Evolutionary conservation across 176 grass and related monocot species (phyloP).

Genomic region (Hsuehochloa calcarea): DNA sequence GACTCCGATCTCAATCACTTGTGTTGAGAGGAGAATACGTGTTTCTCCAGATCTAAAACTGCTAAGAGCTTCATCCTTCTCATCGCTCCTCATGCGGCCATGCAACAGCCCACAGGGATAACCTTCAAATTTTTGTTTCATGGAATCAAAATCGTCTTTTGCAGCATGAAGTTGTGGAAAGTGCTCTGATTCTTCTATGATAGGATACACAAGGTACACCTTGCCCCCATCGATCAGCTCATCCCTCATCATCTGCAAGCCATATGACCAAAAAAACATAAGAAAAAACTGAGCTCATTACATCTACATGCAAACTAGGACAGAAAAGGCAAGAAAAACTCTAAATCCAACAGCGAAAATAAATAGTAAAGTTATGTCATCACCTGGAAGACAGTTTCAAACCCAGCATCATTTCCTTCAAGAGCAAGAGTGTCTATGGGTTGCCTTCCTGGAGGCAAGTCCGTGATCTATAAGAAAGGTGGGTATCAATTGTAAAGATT

Average conservation of each 20-base stretch:
- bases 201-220: constrained; percentile 86
- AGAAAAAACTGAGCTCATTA: neutral
- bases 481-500: constrained; percentile 15
- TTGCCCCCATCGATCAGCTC: constrained; percentile 77
- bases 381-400: constrained; percentile 82
- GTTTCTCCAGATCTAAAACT: constrained; percentile 79
- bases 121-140: constrained; percentile 60
- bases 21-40: constrained; percentile 73
- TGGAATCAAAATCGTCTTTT: constrained; percentile 60
- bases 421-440: constrained; percentile 72
- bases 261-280: neutral
- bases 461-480: constrained; percentile 62
- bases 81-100: constrained; percentile 66
- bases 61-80: constrained; percentile 73
- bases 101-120: constrained; percentile 83
- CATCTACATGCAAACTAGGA: constrained; percentile 13
- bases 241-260: constrained; percentile 79
- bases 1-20: constrained; percentile 91
- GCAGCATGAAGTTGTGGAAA: constrained; percentile 79
- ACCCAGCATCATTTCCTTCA: constrained; percentile 87
- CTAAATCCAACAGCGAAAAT: constrained; percentile 17
- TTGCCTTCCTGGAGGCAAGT: constrained; percentile 87
- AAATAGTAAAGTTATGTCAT: constrained; percentile 26
- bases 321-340: neutral
- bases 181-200: constrained; percentile 88